Evolutionary conservation across 768 basidiomycete species (phyloP), one percentile per base, ranked within the genome.

Genomic region (Inosperma sp.): DNA sequence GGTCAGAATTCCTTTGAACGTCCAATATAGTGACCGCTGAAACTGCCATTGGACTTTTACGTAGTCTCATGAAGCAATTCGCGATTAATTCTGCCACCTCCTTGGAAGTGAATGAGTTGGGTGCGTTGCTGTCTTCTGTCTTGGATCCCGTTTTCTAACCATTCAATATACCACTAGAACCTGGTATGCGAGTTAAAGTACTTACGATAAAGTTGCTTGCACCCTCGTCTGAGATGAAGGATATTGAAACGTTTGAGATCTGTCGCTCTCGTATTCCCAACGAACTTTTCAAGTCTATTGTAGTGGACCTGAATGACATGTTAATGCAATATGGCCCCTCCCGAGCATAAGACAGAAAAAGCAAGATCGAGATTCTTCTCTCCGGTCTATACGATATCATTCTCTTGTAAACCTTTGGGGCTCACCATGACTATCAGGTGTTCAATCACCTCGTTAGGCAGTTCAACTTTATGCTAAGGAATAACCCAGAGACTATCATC

Each of bases 231-330:
- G 30, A 53, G 39, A 30, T 61, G 40, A 36, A 45, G 16, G 61
- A 61, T 40, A 51, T 51, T 48, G 30, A 31, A 27, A 57, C 33
- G 12, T 60, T 62, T 51, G 54, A 59, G 40, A 27, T 61, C 50
- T 37, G 57, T 30, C 59, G 58, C 43, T 59, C 61, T 55, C 58
- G 61, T 21, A 61, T 62, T 52, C 58, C 58, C 52, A 61, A 57
- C 10, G 4, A 22, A n/a, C 29, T 63, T 52, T 63, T 61, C 52
- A 58, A 29, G 49, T 46, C 56, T 5, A 63, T 63, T 34, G 59
- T 62, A 19, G 35, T 40, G 30, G 60, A 61, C 54, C 56, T 63
- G 47, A 58, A 59, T 49, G 26, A 51, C 44, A 26, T 51, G 34
- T 42, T 62, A 36, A 49, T 54, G 43, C 62, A 61, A 22, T 59